Conservation (phyloP, 768 basidiomycete species). For the Pleurotus platypus region DNA sequence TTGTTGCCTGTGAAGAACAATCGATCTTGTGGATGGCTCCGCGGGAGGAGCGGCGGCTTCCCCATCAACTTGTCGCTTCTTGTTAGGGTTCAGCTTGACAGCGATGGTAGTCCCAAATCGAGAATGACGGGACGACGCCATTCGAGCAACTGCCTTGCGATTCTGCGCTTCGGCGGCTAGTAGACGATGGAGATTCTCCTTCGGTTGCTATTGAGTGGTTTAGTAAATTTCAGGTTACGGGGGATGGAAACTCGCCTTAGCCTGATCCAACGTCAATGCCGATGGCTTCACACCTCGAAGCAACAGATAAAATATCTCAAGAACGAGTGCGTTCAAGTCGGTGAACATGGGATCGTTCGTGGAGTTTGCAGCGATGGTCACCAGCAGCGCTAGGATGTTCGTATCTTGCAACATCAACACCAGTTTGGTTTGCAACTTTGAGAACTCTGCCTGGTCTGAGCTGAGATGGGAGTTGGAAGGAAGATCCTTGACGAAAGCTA, state of each 20-base stretch:
- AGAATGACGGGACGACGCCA: slow-evolving; percentile 77
- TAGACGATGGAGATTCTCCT: slow-evolving; percentile 66
- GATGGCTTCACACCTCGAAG: slow-evolving; percentile 75
- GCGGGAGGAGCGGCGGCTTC: slow-evolving; percentile 16
- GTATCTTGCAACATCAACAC: slow-evolving; percentile 69
- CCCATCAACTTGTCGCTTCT: slow-evolving; percentile 19
- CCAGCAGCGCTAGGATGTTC: slow-evolving; percentile 70
- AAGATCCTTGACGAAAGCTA: slow-evolving; percentile 90
- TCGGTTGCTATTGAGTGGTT: slow-evolving; percentile 52
- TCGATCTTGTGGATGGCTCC: slow-evolving; percentile 39
- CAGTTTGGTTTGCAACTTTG: slow-evolving; percentile 74
- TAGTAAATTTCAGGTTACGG: slow-evolving; percentile 6
- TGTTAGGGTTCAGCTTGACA: slow-evolving; percentile 65
- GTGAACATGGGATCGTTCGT: slow-evolving; percentile 74
- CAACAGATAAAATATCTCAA: slow-evolving; percentile 91
- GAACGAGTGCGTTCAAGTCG: slow-evolving; percentile 81
- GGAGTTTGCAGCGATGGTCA: slow-evolving; percentile 82
- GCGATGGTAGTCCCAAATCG: slow-evolving; percentile 95
- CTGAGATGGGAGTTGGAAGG: slow-evolving; percentile 68
- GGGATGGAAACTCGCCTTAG: slow-evolving; percentile 46
- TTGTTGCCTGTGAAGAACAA: slow-evolving; percentile 83
- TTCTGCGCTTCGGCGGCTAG: slow-evolving; percentile 72
- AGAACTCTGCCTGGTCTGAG: slow-evolving; percentile 75
- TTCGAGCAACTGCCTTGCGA: slow-evolving; percentile 52
- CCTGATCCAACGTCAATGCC: slow-evolving; percentile 54